phyloP scores from a whole-genome alignment of 208 protist species.

The Crithidia expoeki region DNA sequence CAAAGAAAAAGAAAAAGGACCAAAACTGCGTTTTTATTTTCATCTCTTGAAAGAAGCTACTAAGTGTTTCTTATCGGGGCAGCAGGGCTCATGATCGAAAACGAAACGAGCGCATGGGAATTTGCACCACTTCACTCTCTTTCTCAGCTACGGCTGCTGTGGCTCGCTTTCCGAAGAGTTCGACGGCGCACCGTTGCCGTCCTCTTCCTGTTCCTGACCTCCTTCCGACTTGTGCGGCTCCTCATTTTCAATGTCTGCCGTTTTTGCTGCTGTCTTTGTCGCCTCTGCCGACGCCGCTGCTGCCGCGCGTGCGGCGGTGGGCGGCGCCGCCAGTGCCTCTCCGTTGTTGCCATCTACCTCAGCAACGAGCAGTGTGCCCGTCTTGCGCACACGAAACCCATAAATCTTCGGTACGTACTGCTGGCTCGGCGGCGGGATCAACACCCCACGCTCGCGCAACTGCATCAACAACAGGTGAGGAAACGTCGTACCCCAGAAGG shows the following conservation, averaged over 20 bases:
- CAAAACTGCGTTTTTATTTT: too few relatives aligned
- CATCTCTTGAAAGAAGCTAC: too few relatives aligned
- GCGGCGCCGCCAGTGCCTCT: background rate
- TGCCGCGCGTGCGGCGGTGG: background rate
- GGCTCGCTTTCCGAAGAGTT: constrained; percentile 6
- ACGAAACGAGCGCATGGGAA: too few relatives aligned
- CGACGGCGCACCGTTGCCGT: constrained; percentile 1
- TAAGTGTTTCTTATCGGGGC: too few relatives aligned
- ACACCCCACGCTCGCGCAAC: constrained; percentile 62
- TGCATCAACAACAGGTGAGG: constrained; percentile 93
- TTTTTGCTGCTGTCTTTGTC: too few relatives aligned
- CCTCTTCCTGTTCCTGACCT: background rate
- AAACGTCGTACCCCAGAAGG: constrained; percentile 98
- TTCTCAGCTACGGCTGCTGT: constrained; percentile 10
- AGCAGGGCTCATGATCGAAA: too few relatives aligned
- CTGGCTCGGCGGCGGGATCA: constrained; percentile 59
- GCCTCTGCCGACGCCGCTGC: background rate
- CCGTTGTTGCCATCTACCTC: background rate
- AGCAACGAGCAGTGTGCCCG: constrained; percentile 24
- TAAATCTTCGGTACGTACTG: constrained; percentile 97
- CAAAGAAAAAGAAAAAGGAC: too few relatives aligned
- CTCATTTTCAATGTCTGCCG: constrained; percentile 3
- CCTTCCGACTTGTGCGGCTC: constrained; percentile 4
- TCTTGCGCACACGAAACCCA: constrained; percentile 95
- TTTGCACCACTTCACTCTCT: constrained; percentile 8